phyloP scores from a whole-genome alignment of 192 early-diverging fungal genomes.

The Haplosporangium gracile region DNA sequence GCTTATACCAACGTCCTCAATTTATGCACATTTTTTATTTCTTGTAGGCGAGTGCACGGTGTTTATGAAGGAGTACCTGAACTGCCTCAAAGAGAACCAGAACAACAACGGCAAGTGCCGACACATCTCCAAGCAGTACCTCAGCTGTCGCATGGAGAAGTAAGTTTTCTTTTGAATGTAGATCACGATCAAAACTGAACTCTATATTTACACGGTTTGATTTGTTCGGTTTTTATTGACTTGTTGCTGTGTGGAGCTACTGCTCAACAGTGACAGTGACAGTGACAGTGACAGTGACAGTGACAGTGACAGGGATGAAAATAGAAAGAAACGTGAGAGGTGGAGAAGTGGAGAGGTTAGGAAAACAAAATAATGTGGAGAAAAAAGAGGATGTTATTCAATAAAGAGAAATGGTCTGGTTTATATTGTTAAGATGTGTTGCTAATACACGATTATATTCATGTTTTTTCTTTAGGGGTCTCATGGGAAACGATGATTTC shows the following conservation, averaged over 20 bases:
- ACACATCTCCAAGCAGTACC: constrained; percentile 80
- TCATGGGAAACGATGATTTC: constrained; percentile 78
- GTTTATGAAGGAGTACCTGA: constrained; percentile 84
- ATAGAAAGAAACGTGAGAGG: no score
- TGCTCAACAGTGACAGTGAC: no score
- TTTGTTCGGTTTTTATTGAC: not conserved
- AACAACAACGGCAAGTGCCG: constrained; percentile 81
- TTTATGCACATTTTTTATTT: not conserved
- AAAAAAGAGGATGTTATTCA: no score
- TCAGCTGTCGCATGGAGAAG: constrained; percentile 94
- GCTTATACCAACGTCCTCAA: not conserved
- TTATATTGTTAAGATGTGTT: no score
- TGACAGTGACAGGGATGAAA: no score
- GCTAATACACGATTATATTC: not conserved
- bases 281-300: no score
- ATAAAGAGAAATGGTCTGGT: no score
- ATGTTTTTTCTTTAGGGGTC: constrained; percentile 56
- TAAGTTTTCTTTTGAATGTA: constrained; percentile 49
- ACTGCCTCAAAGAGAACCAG: constrained; percentile 79
- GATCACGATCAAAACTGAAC: not conserved
- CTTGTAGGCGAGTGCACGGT: constrained; percentile 81
- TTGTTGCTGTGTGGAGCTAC: no score
- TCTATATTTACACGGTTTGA: not conserved
- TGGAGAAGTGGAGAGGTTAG: no score
- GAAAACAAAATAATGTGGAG: no score